Base-by-base conservation (phyloP, 768 basidiomycete species). In the Mrakia gelida region DNA sequence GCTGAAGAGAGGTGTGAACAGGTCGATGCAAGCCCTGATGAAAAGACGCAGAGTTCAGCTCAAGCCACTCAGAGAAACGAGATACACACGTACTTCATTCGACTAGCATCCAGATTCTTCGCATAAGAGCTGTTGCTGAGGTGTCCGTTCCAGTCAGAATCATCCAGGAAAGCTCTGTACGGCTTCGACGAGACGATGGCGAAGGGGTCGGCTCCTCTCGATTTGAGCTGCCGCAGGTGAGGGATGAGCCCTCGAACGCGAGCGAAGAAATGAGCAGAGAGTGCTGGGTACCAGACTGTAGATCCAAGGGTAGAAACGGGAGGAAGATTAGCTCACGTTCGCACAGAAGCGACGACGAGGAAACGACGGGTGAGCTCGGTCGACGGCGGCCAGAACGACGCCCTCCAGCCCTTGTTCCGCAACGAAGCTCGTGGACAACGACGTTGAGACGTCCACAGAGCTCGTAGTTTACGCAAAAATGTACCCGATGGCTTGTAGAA, bases 1-100 rank as follows among this genome's bases (percentile, higher is more conserved):
- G 0, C 81, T 81, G 67, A 83, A 83, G 43, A 76, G 38, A 0
- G 79, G 74, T 0, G 45, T 63, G 28, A 71, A 79, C n/a, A 71
- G 63, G n/a, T 78, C 77, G 21, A 59, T 30, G 65, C 61, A 75
- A 8, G 62, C 59, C 28, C 45, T 72, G 49, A 30, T 18, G n/a
- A 72, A 49, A 18, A 15, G 13, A 30, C 26, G 13, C 70, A 45
- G 16, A 18, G 9, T 21, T 41, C 38, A 28, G n/a, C 71, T 32
- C 41, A 1, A 45, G n/a, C 38, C 3, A n/a, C 34, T 3, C 16
- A 52, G 49, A 52, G 5, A 30, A 21, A 15, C 26, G 30, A 23
- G 3, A 3, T 15, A 18, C 15, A n/a, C 2, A 45, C 67, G 21
- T 4, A 70, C 67, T 26, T 43, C 65, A 70, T 68, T 16, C 75